Evolutionary conservation across 441 rosid species (phyloP), one percentile per base, ranked within the genome.

Genomic region (Capsella rubella): DNA sequence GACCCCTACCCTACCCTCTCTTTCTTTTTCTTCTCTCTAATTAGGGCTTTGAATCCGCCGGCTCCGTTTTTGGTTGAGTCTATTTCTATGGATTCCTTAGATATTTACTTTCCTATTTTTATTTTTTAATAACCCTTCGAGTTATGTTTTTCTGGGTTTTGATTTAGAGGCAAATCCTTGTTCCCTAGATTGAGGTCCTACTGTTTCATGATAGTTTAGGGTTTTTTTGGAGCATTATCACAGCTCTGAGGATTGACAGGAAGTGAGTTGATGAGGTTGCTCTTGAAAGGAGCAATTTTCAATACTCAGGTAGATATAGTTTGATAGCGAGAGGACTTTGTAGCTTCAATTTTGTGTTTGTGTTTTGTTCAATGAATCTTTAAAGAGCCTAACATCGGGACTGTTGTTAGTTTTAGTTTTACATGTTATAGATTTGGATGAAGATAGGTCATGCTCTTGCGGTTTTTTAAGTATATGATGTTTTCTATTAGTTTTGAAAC

Each of bases 41-140:
- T 76, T 64, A 71, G 76, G 76, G 67, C 61, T 63, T 54, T 54
- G 39, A 60, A 15, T 74, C 28, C 1, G 10, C 18, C 56, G 11
- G 47, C 34, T 55, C 9, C 3, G 35, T 50, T 51, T 40, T 65
- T 35, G 31, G 32, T 49, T 21, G n/a, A 10, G 14, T 50, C 58
- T 12, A 6, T 34, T 13, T 65, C n/a, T 28, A 29, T 43, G 32
- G 37, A 53, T 67, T 52, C 53, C 6, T 52, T n/a, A 39, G 14
- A 37, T 49, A 27, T 71, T 0, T 51, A 29, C 46, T 25, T 63
- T 29, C 31, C n/a, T 46, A 28, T 14, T 28, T 45, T 8, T 28
- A 29, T 43, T n/a, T 37, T 14, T 62, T 42, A 28, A 21, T 37
- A 10, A 18, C 46, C 14, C 45, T 60, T 60, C 25, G 42, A 16